These are phyloP conservation scores for Paramecium pentaurelia DNA, from an alignment of 73 alveolate genomes.

Conservation along the genomic window DNA sequence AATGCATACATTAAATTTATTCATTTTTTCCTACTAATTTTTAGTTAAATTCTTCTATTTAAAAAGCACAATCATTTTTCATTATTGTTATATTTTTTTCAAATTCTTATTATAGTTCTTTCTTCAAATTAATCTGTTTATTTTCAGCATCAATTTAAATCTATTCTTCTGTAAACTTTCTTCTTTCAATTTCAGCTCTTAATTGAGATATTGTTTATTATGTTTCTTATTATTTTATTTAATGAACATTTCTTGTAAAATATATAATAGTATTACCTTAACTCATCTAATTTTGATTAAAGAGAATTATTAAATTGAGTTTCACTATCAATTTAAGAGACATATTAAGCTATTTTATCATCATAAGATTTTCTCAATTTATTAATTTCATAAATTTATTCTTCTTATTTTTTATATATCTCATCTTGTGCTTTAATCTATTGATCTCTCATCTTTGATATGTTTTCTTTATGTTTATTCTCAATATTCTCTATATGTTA, in stretches of 20 bases:
- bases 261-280: background rate
- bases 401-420: background rate
- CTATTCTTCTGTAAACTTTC: background rate
- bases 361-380: background rate
- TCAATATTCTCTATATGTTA: constrained; percentile 22
- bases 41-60: background rate
- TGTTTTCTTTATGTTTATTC: background rate
- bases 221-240: background rate
- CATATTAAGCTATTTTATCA: background rate
- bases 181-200: constrained; percentile 28
- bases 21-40: background rate
- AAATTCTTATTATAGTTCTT: background rate
- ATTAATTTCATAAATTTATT: background rate
- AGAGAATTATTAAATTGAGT: background rate
- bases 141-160: background rate
- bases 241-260: background rate
- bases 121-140: background rate
- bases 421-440: constrained; percentile 15
- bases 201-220: background rate
- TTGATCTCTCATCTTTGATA: constrained; percentile 17
- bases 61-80: background rate
- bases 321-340: background rate
- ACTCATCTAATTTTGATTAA: background rate
- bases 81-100: background rate
- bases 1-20: background rate